Conservation (phyloP, 305 asterid genomes). For the Salvia sclarea region DNA sequence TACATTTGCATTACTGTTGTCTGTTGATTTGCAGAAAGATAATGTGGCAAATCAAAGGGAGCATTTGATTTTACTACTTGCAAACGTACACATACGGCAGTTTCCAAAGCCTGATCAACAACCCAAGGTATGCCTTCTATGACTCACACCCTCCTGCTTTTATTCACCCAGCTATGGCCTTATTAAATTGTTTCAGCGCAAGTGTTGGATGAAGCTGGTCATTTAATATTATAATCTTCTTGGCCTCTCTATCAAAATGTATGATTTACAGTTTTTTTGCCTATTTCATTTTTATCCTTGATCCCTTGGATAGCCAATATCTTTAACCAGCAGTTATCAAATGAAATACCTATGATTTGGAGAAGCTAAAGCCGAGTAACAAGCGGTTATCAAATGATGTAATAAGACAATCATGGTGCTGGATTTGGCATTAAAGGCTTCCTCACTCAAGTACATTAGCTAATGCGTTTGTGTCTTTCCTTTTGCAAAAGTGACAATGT, state of each 20-base stretch:
- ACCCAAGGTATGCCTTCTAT: slow-evolving; percentile 13
- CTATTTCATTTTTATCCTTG: not conserved
- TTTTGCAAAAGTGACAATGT: not conserved
- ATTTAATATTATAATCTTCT: not conserved
- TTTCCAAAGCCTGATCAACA: not conserved
- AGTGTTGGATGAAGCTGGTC: not conserved
- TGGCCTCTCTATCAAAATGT: not conserved
- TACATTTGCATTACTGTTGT: not conserved
- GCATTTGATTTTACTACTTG: not conserved
- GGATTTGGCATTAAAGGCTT: not conserved
- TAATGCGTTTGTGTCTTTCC: not conserved
- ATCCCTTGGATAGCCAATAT: slow-evolving; percentile 1
- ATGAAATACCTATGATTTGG: not conserved
- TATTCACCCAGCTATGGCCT: slow-evolving; percentile 12
- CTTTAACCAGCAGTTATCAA: not conserved
- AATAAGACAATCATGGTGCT: not conserved
- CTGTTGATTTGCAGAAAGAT: not conserved
- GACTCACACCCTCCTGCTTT: slow-evolving; percentile 7
- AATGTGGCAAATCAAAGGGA: not conserved
- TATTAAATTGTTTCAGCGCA: not conserved
- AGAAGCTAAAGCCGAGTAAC: not conserved
- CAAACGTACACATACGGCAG: not conserved
- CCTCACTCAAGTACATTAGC: not conserved
- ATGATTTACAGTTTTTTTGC: not conserved
- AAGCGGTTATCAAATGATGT: not conserved